These are phyloP conservation scores for Boletales sp. DNA, from an alignment of 768 basidiomycete genomes.

Conservation along the genomic window DNA sequence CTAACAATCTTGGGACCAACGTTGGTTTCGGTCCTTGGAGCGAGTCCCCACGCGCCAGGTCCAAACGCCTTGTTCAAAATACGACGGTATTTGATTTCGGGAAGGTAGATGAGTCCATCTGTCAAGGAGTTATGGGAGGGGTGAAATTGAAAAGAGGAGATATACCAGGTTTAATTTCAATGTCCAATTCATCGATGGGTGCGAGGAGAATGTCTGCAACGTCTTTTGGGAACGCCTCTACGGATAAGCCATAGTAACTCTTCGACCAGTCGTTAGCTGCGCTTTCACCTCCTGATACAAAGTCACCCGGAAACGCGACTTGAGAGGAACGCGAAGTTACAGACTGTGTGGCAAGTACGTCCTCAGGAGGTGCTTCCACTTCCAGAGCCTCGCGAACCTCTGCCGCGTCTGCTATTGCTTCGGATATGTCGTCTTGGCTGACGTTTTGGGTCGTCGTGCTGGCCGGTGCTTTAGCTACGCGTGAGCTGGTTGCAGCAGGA, in stretches of 20 bases:
- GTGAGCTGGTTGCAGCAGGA: slow-evolving; percentile 16
- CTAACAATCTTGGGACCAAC: slow-evolving; percentile 86
- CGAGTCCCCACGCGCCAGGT: slow-evolving; percentile 95
- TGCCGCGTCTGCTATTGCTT: slow-evolving; percentile 17
- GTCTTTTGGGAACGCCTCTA: slow-evolving; percentile 74
- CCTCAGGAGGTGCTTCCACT: slow-evolving; percentile 16
- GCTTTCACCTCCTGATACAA: slow-evolving; percentile 18
- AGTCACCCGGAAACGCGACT: slow-evolving; percentile 27
- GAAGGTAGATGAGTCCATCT: slow-evolving; percentile 94
- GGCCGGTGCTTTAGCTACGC: slow-evolving; percentile 26
- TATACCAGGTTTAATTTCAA: slow-evolving; percentile 93
- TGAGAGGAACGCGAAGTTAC: slow-evolving; percentile 12
- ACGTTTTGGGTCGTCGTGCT: slow-evolving; percentile 29
- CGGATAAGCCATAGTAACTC: slow-evolving; percentile 78
- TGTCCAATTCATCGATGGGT: slow-evolving; percentile 70
- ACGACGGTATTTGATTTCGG: slow-evolving; percentile 95
- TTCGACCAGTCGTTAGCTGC: slow-evolving; percentile 77
- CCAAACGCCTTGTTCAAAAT: slow-evolving; percentile 92
- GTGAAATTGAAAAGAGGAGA: background rate
- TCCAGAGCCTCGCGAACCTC: slow-evolving; percentile 11
- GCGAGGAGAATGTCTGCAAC: slow-evolving; percentile 68
- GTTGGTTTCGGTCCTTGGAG: slow-evolving; percentile 88
- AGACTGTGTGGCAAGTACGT: slow-evolving; percentile 7
- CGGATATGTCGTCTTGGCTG: slow-evolving; percentile 17
- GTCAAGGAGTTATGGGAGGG: background rate